A percentile compares a stretch with the other conserved stretches of the same genome.
These are phyloP conservation scores for Bruguiera sexangula DNA, from an alignment of 345 rosid species.

Conservation along the genomic window DNA sequence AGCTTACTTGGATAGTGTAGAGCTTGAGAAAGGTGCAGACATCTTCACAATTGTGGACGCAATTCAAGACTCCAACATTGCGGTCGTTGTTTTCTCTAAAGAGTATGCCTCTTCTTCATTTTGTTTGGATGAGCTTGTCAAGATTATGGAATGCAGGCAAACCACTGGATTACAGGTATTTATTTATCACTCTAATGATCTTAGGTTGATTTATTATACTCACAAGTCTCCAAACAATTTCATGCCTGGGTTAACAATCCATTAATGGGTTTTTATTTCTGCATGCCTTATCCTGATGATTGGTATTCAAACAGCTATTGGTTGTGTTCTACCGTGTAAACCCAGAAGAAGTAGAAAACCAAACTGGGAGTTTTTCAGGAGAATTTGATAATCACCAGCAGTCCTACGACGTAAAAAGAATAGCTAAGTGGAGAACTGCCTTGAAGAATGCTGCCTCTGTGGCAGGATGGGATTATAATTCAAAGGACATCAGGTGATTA, in stretches of 20 bases:
- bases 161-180: neutral
- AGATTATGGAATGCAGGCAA: constrained; percentile 6
- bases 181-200: neutral
- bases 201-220: no score
- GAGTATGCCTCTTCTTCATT: no score
- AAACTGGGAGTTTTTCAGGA: neutral
- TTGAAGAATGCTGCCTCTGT: constrained; percentile 1
- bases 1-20: no score
- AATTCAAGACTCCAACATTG: no score
- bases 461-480: constrained; percentile 3
- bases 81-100: no score
- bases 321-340: constrained; percentile 5
- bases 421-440: neutral
- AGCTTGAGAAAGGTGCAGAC: no score
- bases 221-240: no score
- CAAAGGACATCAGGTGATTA: neutral
- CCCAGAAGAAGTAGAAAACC: constrained; percentile 8
- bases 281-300: no score
- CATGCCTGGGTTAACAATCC: no score
- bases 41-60: no score
- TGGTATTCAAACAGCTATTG: no score
- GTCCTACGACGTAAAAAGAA: neutral
- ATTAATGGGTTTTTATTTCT: no score
- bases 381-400: neutral
- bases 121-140: neutral